Percentiles rank a stretch among this genome's conserved stretches.
Conservation (phyloP, 768 basidiomycete genomes). For the Hemileccinum rubropunctum region DNA sequence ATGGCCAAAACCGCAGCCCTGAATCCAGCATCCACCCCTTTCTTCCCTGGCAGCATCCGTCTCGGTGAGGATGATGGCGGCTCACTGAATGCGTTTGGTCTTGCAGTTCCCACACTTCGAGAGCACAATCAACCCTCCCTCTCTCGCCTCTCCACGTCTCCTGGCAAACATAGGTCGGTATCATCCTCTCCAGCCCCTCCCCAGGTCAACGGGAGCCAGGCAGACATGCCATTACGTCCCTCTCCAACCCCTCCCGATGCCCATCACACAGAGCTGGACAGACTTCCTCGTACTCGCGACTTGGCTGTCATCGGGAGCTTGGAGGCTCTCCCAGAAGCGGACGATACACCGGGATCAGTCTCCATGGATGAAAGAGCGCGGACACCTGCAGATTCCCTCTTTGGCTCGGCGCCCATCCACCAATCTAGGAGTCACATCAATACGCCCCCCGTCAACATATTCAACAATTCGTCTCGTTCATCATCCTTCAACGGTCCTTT, state of each 20-base stretch:
- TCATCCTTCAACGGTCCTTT: constrained; percentile 46
- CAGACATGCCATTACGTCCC: constrained; percentile 33
- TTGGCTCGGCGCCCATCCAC: constrained; percentile 39
- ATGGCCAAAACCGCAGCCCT: constrained; percentile 78
- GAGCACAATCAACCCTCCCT: constrained; percentile 45
- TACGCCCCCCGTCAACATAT: constrained; percentile 47
- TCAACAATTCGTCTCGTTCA: constrained; percentile 33
- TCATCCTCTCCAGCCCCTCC: constrained; percentile 57
- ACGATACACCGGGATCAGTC: constrained; percentile 44
- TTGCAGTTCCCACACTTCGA: constrained; percentile 45
- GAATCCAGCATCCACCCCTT: constrained; percentile 81
- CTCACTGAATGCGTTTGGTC: constrained; percentile 37
- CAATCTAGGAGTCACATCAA: constrained; percentile 38
- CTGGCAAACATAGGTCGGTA: constrained; percentile 18
- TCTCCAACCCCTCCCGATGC: constrained; percentile 39
- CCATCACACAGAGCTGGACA: constrained; percentile 45
- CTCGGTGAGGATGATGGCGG: constrained; percentile 52
- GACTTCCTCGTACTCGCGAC: constrained; percentile 46
- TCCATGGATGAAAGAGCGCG: constrained; percentile 26
- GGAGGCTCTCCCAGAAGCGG: constrained; percentile 54
- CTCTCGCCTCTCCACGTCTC: constrained; percentile 42
- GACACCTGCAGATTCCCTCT: constrained; percentile 30
- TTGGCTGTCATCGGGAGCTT: constrained; percentile 47
- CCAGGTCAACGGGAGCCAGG: constrained; percentile 30
- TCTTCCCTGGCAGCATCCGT: constrained; percentile 69